Conservation (phyloP, 2,329 filamentous ascomycete species). For the Tolypocladium endophyticum region DNA sequence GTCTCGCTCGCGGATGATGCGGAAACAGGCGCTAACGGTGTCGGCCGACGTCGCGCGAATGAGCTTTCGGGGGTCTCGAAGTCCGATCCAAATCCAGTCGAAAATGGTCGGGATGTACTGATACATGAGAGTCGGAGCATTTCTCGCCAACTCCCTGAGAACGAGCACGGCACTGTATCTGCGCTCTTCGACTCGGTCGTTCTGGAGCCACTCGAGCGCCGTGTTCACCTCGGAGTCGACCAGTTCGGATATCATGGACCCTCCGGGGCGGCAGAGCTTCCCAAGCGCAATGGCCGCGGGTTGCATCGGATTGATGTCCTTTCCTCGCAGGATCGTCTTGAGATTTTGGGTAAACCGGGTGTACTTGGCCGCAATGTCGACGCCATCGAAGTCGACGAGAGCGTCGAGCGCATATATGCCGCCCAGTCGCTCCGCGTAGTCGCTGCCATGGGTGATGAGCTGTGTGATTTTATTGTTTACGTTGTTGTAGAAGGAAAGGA, state of each 20-base stretch:
- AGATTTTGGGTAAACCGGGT: slow-evolving; percentile 89
- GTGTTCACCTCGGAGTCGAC: slow-evolving; percentile 97
- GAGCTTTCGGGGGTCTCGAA: slow-evolving; percentile 80
- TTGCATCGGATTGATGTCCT: slow-evolving; percentile 84
- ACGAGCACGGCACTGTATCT: slow-evolving; percentile 89
- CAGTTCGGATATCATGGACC: slow-evolving; percentile 86
- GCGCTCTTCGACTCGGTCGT: slow-evolving; percentile 85
- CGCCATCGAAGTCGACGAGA: slow-evolving; percentile 91
- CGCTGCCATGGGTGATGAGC: slow-evolving; percentile 74
- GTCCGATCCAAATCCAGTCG: slow-evolving; percentile 89
- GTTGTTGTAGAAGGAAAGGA: slow-evolving; percentile 47
- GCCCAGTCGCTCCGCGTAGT: slow-evolving; percentile 79
- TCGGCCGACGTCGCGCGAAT: slow-evolving; percentile 89
- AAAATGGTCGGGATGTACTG: slow-evolving; percentile 91
- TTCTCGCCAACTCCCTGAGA: slow-evolving; percentile 79
- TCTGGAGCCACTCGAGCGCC: slow-evolving; percentile 92
- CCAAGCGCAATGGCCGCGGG: slow-evolving; percentile 82
- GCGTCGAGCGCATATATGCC: slow-evolving; percentile 87
- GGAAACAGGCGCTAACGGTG: slow-evolving; percentile 88
- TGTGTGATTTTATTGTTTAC: slow-evolving; percentile 48
- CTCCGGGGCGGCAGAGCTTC: slow-evolving; percentile 82
- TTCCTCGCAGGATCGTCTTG: slow-evolving; percentile 77
- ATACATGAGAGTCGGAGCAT: slow-evolving; percentile 92
- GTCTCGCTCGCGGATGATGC: slow-evolving; percentile 90
- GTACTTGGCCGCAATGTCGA: slow-evolving; percentile 87